These are phyloP conservation scores for Pulchroboletus neoregius DNA, from an alignment of 1,284 basidiomycete genomes.

Conservation along the genomic window DNA sequence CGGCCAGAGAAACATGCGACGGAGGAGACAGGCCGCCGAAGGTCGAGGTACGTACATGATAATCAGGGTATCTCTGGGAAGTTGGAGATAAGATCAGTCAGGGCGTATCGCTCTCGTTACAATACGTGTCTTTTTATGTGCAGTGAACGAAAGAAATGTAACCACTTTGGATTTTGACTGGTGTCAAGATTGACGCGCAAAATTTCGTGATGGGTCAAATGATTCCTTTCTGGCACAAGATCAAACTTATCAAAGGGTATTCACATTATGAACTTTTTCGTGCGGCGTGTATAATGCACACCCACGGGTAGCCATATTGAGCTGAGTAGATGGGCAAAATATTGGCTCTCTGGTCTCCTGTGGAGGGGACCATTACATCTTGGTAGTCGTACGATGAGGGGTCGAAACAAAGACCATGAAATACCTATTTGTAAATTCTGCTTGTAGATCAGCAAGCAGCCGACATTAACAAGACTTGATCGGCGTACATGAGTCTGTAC, in stretches of 20 bases:
- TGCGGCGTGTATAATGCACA: slow-evolving; percentile 3
- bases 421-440: slow-evolving; percentile 23
- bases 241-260: slow-evolving; percentile 2
- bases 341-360: slow-evolving; percentile 6
- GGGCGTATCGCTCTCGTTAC: background rate
- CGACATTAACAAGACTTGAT: background rate
- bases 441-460: slow-evolving; percentile 4
- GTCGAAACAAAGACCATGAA: slow-evolving; percentile 2
- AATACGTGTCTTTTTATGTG: background rate
- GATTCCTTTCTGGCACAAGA: slow-evolving; percentile 1
- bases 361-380: slow-evolving; percentile 18
- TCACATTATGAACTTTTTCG: slow-evolving; percentile 9
- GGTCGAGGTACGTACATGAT: background rate
- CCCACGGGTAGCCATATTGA: slow-evolving; percentile 7
- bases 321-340: slow-evolving; percentile 7
- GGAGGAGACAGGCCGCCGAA: no score
- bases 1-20: no score
- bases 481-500: slow-evolving; percentile 21
- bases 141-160: background rate
- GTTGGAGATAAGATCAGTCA: background rate
- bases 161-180: background rate
- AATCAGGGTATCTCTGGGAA: background rate
- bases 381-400: slow-evolving; percentile 13
- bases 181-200: background rate
- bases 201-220: background rate